These are phyloP conservation scores for Solanum corneliomulleri DNA, from an alignment of 257 asterid genomes.

Conservation along the genomic window DNA sequence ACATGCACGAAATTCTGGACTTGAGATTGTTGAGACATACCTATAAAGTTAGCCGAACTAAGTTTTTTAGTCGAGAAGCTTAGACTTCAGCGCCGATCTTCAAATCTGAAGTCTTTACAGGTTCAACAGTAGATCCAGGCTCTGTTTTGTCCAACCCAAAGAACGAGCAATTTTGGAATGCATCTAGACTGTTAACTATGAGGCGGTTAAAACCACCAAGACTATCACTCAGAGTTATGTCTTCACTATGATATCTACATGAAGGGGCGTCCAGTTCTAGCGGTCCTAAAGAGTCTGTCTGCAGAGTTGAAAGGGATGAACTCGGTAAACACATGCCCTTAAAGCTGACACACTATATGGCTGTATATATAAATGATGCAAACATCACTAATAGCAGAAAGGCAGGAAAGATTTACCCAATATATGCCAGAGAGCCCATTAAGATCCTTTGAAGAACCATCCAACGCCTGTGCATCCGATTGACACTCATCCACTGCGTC, in stretches of 20 bases:
- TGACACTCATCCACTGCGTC: slow-evolving; percentile 25
- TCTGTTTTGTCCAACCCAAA: slow-evolving; percentile 74
- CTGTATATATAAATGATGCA: neutral
- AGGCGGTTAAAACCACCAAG: slow-evolving; percentile 80
- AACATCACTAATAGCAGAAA: neutral
- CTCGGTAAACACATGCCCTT: neutral
- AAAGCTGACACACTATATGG: neutral
- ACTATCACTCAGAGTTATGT: slow-evolving; percentile 84
- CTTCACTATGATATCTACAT: slow-evolving; percentile 68
- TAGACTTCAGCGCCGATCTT: slow-evolving; percentile 46
- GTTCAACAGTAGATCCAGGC: slow-evolving; percentile 37
- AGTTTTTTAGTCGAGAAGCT: neutral
- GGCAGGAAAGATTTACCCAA: slow-evolving; percentile 52
- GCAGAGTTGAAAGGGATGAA: slow-evolving; percentile 21
- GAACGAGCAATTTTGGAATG: slow-evolving; percentile 79
- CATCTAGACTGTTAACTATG: slow-evolving; percentile 84
- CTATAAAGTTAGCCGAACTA: neutral
- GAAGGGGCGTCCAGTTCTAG: slow-evolving; percentile 83
- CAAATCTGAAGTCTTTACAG: slow-evolving; percentile 31
- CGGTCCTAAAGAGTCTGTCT: slow-evolving; percentile 95
- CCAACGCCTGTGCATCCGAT: slow-evolving; percentile 27
- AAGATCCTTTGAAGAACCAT: slow-evolving; percentile 39
- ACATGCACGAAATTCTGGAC: neutral
- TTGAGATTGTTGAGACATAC: neutral
- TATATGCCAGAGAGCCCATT: slow-evolving; percentile 61